Evolutionary conservation across 1,284 basidiomycete genomes (phyloP).

Genomic region (Anthracocystis panici-leucophaei): DNA sequence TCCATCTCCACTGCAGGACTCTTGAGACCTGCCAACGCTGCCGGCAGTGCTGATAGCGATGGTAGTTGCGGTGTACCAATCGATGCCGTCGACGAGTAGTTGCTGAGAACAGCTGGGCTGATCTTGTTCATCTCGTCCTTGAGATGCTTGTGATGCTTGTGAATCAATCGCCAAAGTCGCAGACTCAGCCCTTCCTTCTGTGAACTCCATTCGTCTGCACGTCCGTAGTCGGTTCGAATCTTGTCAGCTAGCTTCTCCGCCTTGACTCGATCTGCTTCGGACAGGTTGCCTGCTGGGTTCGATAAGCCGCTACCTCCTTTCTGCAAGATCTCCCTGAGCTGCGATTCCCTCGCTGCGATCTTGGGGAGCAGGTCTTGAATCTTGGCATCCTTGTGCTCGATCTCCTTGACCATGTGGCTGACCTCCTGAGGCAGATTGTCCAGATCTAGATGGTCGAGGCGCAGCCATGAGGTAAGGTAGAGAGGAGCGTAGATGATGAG

Average conservation of each 20-base stretch:
- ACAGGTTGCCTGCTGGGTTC: conserved; percentile 38
- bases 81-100: conserved; percentile 45
- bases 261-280: conserved; percentile 55
- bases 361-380: conserved; percentile 64
- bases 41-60: conserved; percentile 40
- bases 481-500: background rate
- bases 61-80: conserved; percentile 42
- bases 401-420: conserved; percentile 66
- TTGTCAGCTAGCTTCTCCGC: conserved; percentile 63
- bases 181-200: conserved; percentile 60
- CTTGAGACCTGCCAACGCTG: conserved; percentile 45
- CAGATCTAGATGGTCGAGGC: conserved; percentile 15
- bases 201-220: conserved; percentile 62
- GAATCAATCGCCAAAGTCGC: conserved; percentile 57
- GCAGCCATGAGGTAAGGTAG: background rate
- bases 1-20: conserved; percentile 52
- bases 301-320: conserved; percentile 34
- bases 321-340: conserved; percentile 55
- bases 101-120: conserved; percentile 58
- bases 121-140: conserved; percentile 59
- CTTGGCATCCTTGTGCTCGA: conserved; percentile 67
- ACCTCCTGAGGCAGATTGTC: conserved; percentile 68
- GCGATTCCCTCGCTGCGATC: conserved; percentile 58
- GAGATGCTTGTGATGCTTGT: conserved; percentile 58
- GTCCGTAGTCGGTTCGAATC: conserved; percentile 59